Percentiles rank a stretch among this genome's conserved stretches.
phyloP scores from a whole-genome alignment of 345 rosid genomes.

The Melaleuca alternifolia region DNA sequence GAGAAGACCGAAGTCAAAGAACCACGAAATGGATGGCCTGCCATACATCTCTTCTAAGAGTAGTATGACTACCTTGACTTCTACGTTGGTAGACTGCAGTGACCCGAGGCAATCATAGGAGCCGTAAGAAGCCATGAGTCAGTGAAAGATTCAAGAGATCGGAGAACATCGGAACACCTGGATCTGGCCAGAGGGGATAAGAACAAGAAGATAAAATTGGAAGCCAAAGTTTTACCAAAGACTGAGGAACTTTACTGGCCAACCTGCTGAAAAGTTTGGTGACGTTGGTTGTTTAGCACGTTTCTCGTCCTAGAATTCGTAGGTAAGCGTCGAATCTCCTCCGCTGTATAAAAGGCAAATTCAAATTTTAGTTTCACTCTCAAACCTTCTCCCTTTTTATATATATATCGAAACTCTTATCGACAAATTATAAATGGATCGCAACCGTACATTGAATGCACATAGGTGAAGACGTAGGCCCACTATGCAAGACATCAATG shows the following conservation, averaged over 20 bases:
- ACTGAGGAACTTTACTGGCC: not conserved
- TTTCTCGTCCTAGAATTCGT: not conserved
- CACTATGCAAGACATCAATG: not conserved
- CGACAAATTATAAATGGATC: not conserved
- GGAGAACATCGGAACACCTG: not conserved
- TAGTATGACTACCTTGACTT: not conserved
- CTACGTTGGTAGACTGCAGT: not conserved
- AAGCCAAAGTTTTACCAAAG: not conserved
- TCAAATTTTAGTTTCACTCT: not conserved
- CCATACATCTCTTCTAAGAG: not conserved
- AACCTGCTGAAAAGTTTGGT: not conserved
- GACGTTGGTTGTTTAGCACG: not conserved
- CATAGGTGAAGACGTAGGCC: not conserved
- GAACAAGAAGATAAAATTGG: not conserved
- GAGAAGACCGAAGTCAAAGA: not conserved
- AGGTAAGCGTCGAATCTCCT: not conserved
- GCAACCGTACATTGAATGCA: not conserved
- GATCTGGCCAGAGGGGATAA: not conserved
- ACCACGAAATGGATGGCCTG: too few species aligned
- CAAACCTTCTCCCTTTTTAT: not conserved
- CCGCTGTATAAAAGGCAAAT: not conserved
- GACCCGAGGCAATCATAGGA: not conserved
- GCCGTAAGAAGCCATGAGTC: not conserved
- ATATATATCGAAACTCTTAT: not conserved
- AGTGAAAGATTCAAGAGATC: not conserved